Conservation (phyloP, 306 rosid species). For the Pyrus pyrifolia region DNA sequence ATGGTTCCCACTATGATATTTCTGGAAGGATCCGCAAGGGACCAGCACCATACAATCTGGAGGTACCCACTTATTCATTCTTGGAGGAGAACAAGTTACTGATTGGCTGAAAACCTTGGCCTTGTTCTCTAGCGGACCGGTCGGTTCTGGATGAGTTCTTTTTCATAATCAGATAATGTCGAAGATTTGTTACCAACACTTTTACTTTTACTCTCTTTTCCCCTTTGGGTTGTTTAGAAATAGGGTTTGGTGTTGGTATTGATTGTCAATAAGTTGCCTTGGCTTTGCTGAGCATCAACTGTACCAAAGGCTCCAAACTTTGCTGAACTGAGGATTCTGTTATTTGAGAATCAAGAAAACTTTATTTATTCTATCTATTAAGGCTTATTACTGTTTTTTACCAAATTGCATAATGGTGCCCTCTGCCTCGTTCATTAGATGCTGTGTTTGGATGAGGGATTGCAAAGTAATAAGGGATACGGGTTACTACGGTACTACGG, state of each 20-base stretch:
- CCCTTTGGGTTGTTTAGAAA: slow-evolving; percentile 18
- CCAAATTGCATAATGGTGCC: neutral
- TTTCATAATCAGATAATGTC: slow-evolving; percentile 39
- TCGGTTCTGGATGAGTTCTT: neutral
- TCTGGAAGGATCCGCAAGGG: slow-evolving; percentile 87
- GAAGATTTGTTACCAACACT: slow-evolving; percentile 36
- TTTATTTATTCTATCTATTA: neutral
- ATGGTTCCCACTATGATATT: slow-evolving; percentile 79
- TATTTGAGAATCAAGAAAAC: neutral
- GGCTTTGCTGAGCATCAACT: slow-evolving; percentile 21
- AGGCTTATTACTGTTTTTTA: neutral
- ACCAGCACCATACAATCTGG: slow-evolving; percentile 84
- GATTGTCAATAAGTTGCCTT: slow-evolving; percentile 37
- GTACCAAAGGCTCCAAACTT: slow-evolving; percentile 8
- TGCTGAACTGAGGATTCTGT: slow-evolving; percentile 17
- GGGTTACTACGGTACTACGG: neutral
- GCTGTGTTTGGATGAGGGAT: neutral
- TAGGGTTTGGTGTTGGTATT: slow-evolving; percentile 19
- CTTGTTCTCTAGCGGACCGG: slow-evolving; percentile 1
- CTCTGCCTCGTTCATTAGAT: neutral
- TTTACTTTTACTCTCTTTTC: slow-evolving; percentile 3
- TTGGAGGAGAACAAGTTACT: slow-evolving; percentile 61
- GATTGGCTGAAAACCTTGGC: slow-evolving; percentile 49
- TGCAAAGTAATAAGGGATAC: neutral
- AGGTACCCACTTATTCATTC: slow-evolving; percentile 74